Evolutionary conservation across 2,329 filamentous ascomycete species (phyloP).

Genomic region (Aspergillus aculeatinus): DNA sequence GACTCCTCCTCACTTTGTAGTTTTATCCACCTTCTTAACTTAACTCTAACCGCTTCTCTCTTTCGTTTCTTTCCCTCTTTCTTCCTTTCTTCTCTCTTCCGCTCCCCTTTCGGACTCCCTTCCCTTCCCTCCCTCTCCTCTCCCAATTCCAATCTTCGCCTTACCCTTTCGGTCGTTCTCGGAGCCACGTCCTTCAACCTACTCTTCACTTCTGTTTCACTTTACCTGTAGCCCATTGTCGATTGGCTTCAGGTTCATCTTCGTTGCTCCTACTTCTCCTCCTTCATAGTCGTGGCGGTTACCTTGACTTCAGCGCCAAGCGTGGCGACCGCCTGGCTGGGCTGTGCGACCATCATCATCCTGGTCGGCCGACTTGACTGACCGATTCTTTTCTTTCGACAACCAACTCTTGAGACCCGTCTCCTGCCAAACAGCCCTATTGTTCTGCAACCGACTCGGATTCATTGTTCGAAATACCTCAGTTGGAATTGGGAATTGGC

Average conservation of each 20-base stretch:
- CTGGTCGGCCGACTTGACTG: slow-evolving; percentile 9
- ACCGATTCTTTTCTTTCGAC: neutral
- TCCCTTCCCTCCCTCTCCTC: neutral
- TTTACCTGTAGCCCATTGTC: slow-evolving; percentile 3
- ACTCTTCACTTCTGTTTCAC: neutral
- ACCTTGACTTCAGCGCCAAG: slow-evolving; percentile 24
- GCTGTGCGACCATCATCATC: slow-evolving; percentile 25
- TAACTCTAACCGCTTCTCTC: slow-evolving; percentile 5
- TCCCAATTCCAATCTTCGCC: neutral
- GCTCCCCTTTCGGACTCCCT: slow-evolving; percentile 8
- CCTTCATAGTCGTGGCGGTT: slow-evolving; percentile 14
- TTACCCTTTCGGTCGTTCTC: slow-evolving; percentile 8
- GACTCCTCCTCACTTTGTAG: neutral
- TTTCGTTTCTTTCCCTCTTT: slow-evolving; percentile 13
- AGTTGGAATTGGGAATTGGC: neutral
- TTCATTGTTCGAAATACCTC: neutral
- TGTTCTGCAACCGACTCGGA: slow-evolving; percentile 6
- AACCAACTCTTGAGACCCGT: neutral
- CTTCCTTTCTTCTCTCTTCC: slow-evolving; percentile 13
- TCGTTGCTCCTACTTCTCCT: neutral
- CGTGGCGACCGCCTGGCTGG: slow-evolving; percentile 28
- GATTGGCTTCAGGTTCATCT: slow-evolving; percentile 1
- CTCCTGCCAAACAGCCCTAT: neutral
- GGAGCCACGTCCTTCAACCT: slow-evolving; percentile 1
- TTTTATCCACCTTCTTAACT: neutral